phyloP scores from a whole-genome alignment of 1,284 basidiomycete species.

The Blastosporella zonata region DNA sequence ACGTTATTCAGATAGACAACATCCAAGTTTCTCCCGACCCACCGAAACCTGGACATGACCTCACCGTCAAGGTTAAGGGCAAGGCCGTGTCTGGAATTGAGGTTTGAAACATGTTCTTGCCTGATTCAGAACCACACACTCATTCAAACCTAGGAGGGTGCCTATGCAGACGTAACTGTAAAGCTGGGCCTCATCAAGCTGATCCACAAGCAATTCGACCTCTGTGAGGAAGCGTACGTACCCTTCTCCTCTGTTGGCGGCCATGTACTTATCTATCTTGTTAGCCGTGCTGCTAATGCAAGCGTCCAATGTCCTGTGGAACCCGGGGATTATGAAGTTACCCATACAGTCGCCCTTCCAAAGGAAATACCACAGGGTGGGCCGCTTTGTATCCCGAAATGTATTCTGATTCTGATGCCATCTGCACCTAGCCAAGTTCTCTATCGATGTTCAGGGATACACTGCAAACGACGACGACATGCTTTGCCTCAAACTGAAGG shows the following conservation, averaged over 20 bases:
- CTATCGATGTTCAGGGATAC: slow-evolving; percentile 68
- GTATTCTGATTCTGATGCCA: slow-evolving; percentile 1
- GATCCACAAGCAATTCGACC: slow-evolving; percentile 76
- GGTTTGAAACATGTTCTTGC: slow-evolving; percentile 39
- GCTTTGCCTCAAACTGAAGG: slow-evolving; percentile 76
- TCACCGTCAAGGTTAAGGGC: slow-evolving; percentile 79
- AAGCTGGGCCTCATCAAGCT: slow-evolving; percentile 89
- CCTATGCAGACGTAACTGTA: slow-evolving; percentile 82
- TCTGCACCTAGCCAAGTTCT: slow-evolving; percentile 74
- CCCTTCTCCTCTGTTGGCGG: slow-evolving; percentile 1
- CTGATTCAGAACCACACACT: slow-evolving; percentile 1
- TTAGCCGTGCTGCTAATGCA: slow-evolving; percentile 64
- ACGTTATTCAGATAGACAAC: slow-evolving; percentile 58
- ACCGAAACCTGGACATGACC: slow-evolving; percentile 75
- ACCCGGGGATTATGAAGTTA: slow-evolving; percentile 64
- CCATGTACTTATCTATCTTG: slow-evolving; percentile 8
- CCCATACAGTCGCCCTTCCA: slow-evolving; percentile 81
- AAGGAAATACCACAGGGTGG: slow-evolving; percentile 86
- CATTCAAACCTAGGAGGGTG: slow-evolving; percentile 66
- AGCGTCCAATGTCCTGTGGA: slow-evolving; percentile 79
- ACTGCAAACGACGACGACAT: slow-evolving; percentile 78
- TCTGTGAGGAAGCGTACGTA: slow-evolving; percentile 91
- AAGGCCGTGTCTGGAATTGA: slow-evolving; percentile 58
- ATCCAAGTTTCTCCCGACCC: slow-evolving; percentile 78
- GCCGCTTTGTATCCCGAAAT: slow-evolving; percentile 20